Evolutionary conservation across 2,329 filamentous ascomycete species (phyloP).

Genomic region (Zasmidium cellare): DNA sequence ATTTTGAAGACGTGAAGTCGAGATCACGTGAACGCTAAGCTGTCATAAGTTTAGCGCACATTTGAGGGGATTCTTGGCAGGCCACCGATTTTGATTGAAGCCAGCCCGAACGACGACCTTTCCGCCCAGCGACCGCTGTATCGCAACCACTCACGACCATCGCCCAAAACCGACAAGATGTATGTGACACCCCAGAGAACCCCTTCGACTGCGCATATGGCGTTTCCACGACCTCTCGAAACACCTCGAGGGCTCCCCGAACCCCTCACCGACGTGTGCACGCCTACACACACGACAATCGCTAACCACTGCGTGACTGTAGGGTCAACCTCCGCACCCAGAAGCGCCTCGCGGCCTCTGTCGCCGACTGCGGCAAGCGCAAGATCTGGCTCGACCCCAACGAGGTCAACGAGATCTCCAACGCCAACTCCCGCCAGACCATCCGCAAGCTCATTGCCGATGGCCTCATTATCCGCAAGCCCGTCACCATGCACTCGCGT

Average conservation of each 20-base stretch:
- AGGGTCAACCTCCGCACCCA: conserved; percentile 99
- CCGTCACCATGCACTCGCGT: conserved; percentile 99
- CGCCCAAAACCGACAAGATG: conserved; percentile 12
- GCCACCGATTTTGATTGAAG: too few species aligned
- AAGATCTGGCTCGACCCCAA: conserved; percentile 99
- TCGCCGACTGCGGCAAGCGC: conserved; percentile 98
- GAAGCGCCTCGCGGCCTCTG: conserved; percentile 98
- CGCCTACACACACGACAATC: conserved; percentile 26
- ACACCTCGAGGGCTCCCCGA: not conserved
- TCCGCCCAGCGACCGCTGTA: not conserved
- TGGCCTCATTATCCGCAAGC: conserved; percentile 99
- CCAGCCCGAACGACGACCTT: not conserved
- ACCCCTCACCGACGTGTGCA: not conserved
- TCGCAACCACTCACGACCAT: conserved; percentile 9
- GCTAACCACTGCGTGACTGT: conserved; percentile 32
- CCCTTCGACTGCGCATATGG: not conserved
- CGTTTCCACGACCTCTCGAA: not conserved
- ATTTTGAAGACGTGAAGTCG: too few species aligned
- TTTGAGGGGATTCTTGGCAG: too few species aligned
- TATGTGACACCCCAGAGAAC: conserved; percentile 1
- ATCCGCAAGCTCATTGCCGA: conserved; percentile 99
- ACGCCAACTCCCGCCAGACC: conserved; percentile 99
- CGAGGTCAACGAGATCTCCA: conserved; percentile 98
- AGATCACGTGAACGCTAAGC: too few species aligned
- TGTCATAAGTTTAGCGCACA: too few species aligned